phyloP scores from a whole-genome alignment of 257 asterid genomes.

The Handroanthus guayacan region DNA sequence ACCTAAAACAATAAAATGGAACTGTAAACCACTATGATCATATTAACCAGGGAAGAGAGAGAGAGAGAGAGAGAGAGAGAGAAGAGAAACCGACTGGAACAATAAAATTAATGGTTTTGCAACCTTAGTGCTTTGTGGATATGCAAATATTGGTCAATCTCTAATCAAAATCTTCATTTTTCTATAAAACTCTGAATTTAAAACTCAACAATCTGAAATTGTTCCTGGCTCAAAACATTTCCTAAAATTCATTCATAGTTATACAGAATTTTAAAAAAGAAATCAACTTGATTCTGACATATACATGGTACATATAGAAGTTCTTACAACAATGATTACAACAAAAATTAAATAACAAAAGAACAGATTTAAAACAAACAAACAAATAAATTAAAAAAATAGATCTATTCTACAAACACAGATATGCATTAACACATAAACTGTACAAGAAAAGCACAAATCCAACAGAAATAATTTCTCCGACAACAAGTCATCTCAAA shows the following conservation, averaged over 20 bases:
- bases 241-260: neutral
- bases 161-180: neutral
- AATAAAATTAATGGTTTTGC: neutral
- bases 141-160: neutral
- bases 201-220: neutral
- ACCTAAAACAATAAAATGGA: constrained; percentile 51
- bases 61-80: no score
- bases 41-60: no score
- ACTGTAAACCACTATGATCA: neutral
- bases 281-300: neutral
- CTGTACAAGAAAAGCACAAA: neutral
- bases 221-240: neutral
- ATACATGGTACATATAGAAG: neutral
- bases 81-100: neutral
- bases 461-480: neutral
- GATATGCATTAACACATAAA: neutral
- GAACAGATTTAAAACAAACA: neutral
- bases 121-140: neutral
- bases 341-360: neutral
- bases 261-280: neutral
- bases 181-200: neutral
- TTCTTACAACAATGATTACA: neutral
- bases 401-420: neutral
- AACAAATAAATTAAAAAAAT: neutral
- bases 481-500: constrained; percentile 5